These are phyloP conservation scores for Elymus sibiricus DNA, from an alignment of 176 grass and related monocot genomes.

Conservation along the genomic window DNA sequence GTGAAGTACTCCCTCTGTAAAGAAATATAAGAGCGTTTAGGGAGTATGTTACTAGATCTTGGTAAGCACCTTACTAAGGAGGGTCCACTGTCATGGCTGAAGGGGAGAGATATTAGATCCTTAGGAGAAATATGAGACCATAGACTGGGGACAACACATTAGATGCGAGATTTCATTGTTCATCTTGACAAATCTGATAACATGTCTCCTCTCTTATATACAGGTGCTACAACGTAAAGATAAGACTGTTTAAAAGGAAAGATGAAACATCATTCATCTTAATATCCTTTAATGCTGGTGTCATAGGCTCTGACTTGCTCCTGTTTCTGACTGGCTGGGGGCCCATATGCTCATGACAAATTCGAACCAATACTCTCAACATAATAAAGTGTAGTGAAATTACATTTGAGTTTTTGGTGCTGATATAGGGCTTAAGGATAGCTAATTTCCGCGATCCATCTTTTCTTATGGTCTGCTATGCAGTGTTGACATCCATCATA, in stretches of 20 bases:
- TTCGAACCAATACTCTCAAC: not conserved
- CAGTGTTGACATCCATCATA: too few relatives aligned
- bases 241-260: not conserved
- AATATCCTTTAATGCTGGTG: not conserved
- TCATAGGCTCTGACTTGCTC: not conserved
- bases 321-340: not conserved
- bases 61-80: not conserved
- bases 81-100: not conserved
- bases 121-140: not conserved
- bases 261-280: not conserved
- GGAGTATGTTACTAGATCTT: not conserved
- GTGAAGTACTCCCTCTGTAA: too few relatives aligned
- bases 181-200: not conserved
- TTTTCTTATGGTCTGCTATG: not conserved
- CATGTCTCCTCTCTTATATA: not conserved
- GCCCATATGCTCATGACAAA: not conserved
- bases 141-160: not conserved
- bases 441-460: not conserved
- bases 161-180: not conserved
- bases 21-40: too few relatives aligned
- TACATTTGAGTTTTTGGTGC: not conserved
- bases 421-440: constrained; percentile 2
- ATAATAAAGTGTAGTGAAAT: not conserved
- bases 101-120: not conserved
- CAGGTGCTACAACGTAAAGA: not conserved